phyloP scores from a whole-genome alignment of 176 grass and related monocot species.

The Oryza glaberrima region DNA sequence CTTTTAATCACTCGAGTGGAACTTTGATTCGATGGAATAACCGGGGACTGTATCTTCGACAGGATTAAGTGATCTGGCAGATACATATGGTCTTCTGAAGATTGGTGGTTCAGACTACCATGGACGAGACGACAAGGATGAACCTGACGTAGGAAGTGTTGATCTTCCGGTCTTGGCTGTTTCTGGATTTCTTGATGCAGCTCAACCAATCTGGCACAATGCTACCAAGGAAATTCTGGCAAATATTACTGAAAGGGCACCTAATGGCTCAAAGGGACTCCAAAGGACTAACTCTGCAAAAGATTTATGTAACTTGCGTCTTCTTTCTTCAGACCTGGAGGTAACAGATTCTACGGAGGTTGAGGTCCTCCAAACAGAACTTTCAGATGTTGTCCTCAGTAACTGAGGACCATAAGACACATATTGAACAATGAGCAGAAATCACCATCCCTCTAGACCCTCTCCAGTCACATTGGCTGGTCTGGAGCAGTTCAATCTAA shows the following conservation, averaged over 20 bases:
- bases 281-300: conserved; percentile 37
- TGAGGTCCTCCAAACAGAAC: conserved; percentile 40
- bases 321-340: conserved; percentile 13
- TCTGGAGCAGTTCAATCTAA: not conserved
- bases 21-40: not conserved
- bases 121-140: conserved; percentile 61
- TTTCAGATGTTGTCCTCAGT: conserved; percentile 1
- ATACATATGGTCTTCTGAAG: conserved; percentile 69
- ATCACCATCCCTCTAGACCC: not conserved
- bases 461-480: conserved; percentile 8
- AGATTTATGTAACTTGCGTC: conserved; percentile 25
- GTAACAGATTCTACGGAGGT: conserved; percentile 46
- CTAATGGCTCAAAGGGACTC: conserved; percentile 30
- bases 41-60: conserved; percentile 4
- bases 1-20: not conserved
- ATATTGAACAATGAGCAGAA: not conserved
- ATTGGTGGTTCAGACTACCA: conserved; percentile 85
- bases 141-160: conserved; percentile 69
- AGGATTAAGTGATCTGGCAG: conserved; percentile 67
- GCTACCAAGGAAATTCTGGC: conserved; percentile 52
- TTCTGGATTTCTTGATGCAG: conserved; percentile 62
- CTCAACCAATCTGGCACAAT: conserved; percentile 65
- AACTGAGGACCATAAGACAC: conserved; percentile 1
- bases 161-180: conserved; percentile 58
- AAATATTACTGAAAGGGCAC: conserved; percentile 21